Percentiles rank a stretch among this genome's conserved stretches.
These are phyloP conservation scores for Chaetomiaceae sp. DNA, from an alignment of 2,329 filamentous ascomycete species.

Conservation along the genomic window DNA sequence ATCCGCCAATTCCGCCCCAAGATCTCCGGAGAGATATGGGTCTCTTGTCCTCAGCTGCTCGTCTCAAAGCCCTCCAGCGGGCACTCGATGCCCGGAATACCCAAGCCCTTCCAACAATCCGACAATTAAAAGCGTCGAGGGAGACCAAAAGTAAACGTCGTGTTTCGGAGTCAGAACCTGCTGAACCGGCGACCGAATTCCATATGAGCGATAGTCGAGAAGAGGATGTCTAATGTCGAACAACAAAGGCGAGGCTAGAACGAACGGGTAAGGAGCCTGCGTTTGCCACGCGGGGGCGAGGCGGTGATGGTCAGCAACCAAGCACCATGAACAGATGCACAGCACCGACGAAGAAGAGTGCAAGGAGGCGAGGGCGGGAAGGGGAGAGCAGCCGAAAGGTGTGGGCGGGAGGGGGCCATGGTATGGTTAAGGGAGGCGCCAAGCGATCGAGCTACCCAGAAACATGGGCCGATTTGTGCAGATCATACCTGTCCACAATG, in stretches of 20 bases:
- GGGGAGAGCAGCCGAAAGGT: slow-evolving; percentile 17
- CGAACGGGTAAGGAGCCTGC: slow-evolving; percentile 32
- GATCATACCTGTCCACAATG: slow-evolving; percentile 39
- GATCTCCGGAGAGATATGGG: slow-evolving; percentile 3
- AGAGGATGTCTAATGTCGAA: slow-evolving; percentile 17
- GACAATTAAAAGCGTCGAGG: slow-evolving; percentile 9
- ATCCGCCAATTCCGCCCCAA: slow-evolving; percentile 8
- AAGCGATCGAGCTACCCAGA: slow-evolving; percentile 31
- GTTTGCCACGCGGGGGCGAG: slow-evolving; percentile 24
- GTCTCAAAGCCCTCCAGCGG: slow-evolving; percentile 13
- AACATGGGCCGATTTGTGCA: slow-evolving; percentile 36
- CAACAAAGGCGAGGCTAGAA: slow-evolving; percentile 28
- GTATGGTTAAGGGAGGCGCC: slow-evolving; percentile 30
- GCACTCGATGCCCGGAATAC: slow-evolving; percentile 8
- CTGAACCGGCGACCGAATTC: slow-evolving; percentile 38
- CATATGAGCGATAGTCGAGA: slow-evolving; percentile 28
- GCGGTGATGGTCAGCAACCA: slow-evolving; percentile 32
- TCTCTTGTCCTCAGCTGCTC: slow-evolving; percentile 7
- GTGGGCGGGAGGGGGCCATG: slow-evolving; percentile 22
- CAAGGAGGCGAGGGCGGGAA: slow-evolving; percentile 16
- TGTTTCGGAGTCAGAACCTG: slow-evolving; percentile 46
- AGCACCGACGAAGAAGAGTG: slow-evolving; percentile 20
- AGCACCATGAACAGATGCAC: slow-evolving; percentile 28
- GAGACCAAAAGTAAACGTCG: slow-evolving; percentile 15
- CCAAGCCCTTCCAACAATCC: slow-evolving; percentile 7